Base-by-base conservation (phyloP, 257 asterid species). In the Gentiana macrophylla region DNA sequence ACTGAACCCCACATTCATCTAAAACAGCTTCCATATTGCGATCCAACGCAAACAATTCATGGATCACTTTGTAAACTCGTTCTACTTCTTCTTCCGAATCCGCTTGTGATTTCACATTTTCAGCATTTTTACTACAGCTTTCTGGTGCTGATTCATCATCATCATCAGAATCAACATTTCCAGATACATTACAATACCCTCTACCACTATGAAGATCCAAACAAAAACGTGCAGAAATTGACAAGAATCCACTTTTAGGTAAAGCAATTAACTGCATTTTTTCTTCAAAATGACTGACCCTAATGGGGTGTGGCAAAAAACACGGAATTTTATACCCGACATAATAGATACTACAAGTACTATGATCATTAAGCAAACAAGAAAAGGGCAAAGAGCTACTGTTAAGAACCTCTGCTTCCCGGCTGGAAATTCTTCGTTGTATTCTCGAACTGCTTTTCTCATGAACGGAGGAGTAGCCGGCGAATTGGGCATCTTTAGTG, bases 11-110 rank as follows among this genome's bases (percentile, higher is more conserved):
- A 57, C 86, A 84, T 68, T 81, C 94, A 69, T 87, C 86, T 69
- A 91, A 75, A 62, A 87, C 82, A 1, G 82, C 93, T 77, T 85
- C 98, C 97, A 84, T 87, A 59, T 86, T 90, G 77, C 95, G 67
- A 79, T 90, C 92, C 43, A 84, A 36, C 3, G 81, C 73, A 75
- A 90, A 83, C 67, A 89, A 79, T 62, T 91, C 95, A 61, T 87
- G 80, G 46, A 91, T 74, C 69, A 84, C 80, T 68, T 63, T 71
- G 73, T 89, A 84, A 49, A 87, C 94, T 66, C 84, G 74, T 4
- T 67, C 83, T 67, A 87, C 84, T 80, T 82, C 95, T 24, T 24
- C 24, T 61, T 60, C 53, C 32, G 53, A 64, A 77, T 82, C 88
- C 37, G 70, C 75, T 75, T 61, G 72, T 1, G 69, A 66, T 49